Evolutionary conservation across 1,284 basidiomycete genomes (phyloP).

Genomic region (Microstroma glucosiphilum): DNA sequence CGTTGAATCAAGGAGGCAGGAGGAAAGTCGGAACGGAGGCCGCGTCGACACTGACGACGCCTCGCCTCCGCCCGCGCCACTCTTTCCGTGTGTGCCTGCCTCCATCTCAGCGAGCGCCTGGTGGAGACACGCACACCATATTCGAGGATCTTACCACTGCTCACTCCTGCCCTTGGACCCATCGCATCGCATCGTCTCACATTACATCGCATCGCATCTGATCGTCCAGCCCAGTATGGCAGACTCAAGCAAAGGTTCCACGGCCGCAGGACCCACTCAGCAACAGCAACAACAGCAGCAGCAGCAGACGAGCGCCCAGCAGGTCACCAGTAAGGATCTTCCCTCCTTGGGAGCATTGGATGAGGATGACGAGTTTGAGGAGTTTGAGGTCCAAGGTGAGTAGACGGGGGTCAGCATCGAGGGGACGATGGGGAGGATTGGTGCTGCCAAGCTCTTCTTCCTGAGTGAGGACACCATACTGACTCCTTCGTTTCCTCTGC

Average conservation of each 20-base stretch:
- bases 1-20: too few relatives aligned
- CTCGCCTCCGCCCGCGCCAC: too few relatives aligned
- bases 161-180: too few relatives aligned
- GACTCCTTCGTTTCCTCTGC: neutral
- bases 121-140: too few relatives aligned
- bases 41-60: too few relatives aligned
- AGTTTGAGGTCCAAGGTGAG: slow-evolving; percentile 47
- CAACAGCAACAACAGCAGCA: neutral
- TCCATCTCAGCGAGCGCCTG: too few relatives aligned
- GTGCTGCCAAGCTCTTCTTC: neutral
- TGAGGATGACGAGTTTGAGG: slow-evolving; percentile 51
- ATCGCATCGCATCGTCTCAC: too few relatives aligned
- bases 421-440: neutral
- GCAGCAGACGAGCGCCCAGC: slow-evolving; percentile 48
- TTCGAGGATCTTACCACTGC: too few relatives aligned
- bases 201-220: too few relatives aligned
- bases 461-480: neutral
- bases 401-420: slow-evolving; percentile 3
- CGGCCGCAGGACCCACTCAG: neutral
- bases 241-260: neutral
- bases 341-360: slow-evolving; percentile 45
- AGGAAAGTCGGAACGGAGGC: too few relatives aligned
- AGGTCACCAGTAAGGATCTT: slow-evolving; percentile 14
- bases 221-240: neutral
- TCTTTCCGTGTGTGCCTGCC: too few relatives aligned